Base-by-base conservation (phyloP, 2,329 filamentous ascomycete species). In the Bretziella fagacearum region DNA sequence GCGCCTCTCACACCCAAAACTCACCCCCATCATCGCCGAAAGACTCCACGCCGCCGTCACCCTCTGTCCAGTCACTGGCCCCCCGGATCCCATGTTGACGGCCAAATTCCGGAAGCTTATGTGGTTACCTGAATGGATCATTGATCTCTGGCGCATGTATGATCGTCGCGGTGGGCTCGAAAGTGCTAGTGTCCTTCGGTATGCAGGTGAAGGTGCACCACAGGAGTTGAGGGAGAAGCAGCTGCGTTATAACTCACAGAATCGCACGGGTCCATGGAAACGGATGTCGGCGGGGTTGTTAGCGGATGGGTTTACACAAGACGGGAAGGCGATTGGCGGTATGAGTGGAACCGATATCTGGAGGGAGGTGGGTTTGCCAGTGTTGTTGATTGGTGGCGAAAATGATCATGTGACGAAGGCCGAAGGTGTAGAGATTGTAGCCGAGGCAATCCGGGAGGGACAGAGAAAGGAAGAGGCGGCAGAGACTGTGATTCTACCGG, bases 301-400 rank as follows among this genome's bases (percentile, higher is more conserved):
- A 20, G 41, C 48, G 3, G 25, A 26, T 13, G 80, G 84, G 0
- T 62, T 60, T 0, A 80, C 79, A 49, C 59, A 67, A 3, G 57
- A 67, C 6, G 73, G 70, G 1, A 59, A 67, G 22, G 61, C 74
- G 1, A 57, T 59, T 6, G 76, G 78, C 3, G 84, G 84, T 1
- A 60, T 93, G 6, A 79, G 85, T 2, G 79, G 81, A 0, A 61
- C 71, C 52, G 69, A 79, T 4, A 64, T 77, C 1, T 96, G 91
- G 91, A 67, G 70, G 20, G 75, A 74, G 6, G 65, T 95, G 11
- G 62, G 76, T 15, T 66, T 83, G 1, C 87, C 89, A 0, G 68
- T 94, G 2, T 81, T 84, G 52, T 69, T 96, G 2, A 71, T 93
- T 39, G 84, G 76, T 11, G 89, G 83, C 18, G 79, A 84, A 56